A percentile compares a stretch with the other conserved stretches of the same genome.
These are phyloP conservation scores for Pseudocercospora ulei DNA, from an alignment of 2,329 filamentous ascomycete species.

Conservation along the genomic window DNA sequence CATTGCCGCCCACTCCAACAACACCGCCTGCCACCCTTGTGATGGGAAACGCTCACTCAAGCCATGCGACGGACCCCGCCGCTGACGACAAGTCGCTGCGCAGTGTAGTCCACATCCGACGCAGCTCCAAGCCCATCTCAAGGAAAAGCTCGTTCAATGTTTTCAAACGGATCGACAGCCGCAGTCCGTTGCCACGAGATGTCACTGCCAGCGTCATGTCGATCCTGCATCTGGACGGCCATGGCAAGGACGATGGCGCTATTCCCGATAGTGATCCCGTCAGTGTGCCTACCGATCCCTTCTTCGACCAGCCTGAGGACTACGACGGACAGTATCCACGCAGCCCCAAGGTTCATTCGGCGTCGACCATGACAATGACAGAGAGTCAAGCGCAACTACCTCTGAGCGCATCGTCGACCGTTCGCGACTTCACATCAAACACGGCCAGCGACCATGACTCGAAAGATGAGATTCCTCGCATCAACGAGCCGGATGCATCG, in stretches of 20 bases:
- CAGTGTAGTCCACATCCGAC: constrained; percentile 23
- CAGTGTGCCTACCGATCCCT: constrained; percentile 18
- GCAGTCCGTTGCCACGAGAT: constrained; percentile 23
- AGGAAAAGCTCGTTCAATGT: constrained; percentile 31
- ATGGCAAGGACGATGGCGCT: constrained; percentile 17
- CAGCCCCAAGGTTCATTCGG: constrained; percentile 20
- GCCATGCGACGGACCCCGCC: constrained; percentile 15
- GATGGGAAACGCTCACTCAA: constrained; percentile 31
- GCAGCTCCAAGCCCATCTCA: constrained; percentile 21
- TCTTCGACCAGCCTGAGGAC: constrained; percentile 19
- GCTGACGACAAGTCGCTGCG: constrained; percentile 24
- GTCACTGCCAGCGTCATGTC: constrained; percentile 25
- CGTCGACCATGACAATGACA: constrained; percentile 25
- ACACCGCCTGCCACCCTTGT: constrained; percentile 14
- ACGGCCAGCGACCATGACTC: constrained; percentile 9
- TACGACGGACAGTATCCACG: constrained; percentile 15
- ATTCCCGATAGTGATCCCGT: constrained; percentile 12
- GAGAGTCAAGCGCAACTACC: constrained; percentile 21
- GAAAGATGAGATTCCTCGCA: constrained; percentile 10
- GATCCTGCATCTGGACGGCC: constrained; percentile 18
- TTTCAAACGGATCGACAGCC: constrained; percentile 30
- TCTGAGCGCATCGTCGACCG: constrained; percentile 26
- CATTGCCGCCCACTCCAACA: constrained; percentile 20
- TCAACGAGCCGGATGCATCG: constrained; percentile 14
- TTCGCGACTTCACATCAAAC: constrained; percentile 18